Evolutionary conservation across 2,329 filamentous ascomycete genomes (phyloP).

Genomic region (Metarhizium anisopliae): DNA sequence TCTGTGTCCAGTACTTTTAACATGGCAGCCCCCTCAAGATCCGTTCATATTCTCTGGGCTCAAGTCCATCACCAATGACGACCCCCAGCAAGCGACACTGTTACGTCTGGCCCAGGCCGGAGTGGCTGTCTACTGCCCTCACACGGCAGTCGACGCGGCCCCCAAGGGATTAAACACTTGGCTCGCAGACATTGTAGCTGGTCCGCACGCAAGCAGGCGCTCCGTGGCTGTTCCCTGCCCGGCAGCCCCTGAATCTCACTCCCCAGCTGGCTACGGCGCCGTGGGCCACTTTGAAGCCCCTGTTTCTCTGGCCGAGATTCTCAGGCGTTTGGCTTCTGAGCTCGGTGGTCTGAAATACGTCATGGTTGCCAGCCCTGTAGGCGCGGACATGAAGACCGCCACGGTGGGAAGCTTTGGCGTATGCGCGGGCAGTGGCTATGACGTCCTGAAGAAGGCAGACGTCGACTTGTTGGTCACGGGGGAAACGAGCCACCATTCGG

Average conservation of each 20-base stretch:
- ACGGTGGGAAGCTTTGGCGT: constrained; percentile 66
- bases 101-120: constrained; percentile 75
- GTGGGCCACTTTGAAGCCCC: constrained; percentile 31
- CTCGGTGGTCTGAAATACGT: constrained; percentile 55
- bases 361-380: constrained; percentile 44
- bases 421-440: constrained; percentile 80
- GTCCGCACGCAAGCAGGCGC: constrained; percentile 29
- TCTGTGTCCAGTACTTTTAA: neutral
- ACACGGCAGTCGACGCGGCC: constrained; percentile 88
- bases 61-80: constrained; percentile 75
- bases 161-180: constrained; percentile 83
- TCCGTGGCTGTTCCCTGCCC: constrained; percentile 37
- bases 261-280: constrained; percentile 44
- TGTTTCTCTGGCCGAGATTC: constrained; percentile 33
- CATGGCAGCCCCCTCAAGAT: constrained; percentile 44
- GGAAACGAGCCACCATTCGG: constrained; percentile 89
- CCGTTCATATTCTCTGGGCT: constrained; percentile 93
- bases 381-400: constrained; percentile 22
- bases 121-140: constrained; percentile 91
- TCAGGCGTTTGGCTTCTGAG: constrained; percentile 50
- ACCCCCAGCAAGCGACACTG: constrained; percentile 81
- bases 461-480: constrained; percentile 85
- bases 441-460: constrained; percentile 58
- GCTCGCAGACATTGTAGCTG: constrained; percentile 79
- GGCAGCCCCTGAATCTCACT: constrained; percentile 31